Evolutionary conservation across 345 rosid species (phyloP).

Genomic region (Heritiera fomes): DNA sequence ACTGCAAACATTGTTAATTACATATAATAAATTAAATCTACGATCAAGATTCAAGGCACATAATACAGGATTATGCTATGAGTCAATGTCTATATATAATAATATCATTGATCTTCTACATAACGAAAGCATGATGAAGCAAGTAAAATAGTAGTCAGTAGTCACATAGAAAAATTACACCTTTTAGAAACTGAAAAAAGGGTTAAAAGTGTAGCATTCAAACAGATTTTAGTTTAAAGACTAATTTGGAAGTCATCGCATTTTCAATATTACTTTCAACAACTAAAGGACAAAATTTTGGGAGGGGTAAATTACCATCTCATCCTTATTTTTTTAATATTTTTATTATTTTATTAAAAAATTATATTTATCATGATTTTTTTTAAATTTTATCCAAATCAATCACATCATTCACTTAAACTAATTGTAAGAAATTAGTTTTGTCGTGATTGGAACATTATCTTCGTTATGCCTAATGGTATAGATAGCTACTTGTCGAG

Average conservation of each 20-base stretch:
- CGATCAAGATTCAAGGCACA: not conserved
- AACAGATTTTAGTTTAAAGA: not conserved
- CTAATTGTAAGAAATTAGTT: not conserved
- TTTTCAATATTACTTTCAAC: no score
- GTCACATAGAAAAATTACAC: not conserved
- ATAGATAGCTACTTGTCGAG: not conserved
- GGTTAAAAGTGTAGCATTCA: not conserved
- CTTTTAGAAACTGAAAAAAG: not conserved
- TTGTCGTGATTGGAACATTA: not conserved
- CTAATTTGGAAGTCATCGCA: no score
- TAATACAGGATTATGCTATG: not conserved
- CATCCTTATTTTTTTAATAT: no score
- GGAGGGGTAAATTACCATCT: no score
- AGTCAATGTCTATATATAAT: not conserved
- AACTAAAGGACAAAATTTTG: no score
- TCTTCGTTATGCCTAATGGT: not conserved
- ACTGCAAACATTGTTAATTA: conserved; percentile 45
- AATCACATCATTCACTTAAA: no score
- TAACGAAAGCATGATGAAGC: no score
- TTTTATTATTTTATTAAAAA: no score
- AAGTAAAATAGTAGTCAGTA: no score
- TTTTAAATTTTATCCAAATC: no score
- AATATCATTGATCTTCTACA: not conserved
- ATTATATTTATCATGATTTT: no score
- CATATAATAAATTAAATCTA: not conserved